Evolutionary conservation across 164 flowering plant genomes (phyloP).

Genomic region (Protea cynaroides): DNA sequence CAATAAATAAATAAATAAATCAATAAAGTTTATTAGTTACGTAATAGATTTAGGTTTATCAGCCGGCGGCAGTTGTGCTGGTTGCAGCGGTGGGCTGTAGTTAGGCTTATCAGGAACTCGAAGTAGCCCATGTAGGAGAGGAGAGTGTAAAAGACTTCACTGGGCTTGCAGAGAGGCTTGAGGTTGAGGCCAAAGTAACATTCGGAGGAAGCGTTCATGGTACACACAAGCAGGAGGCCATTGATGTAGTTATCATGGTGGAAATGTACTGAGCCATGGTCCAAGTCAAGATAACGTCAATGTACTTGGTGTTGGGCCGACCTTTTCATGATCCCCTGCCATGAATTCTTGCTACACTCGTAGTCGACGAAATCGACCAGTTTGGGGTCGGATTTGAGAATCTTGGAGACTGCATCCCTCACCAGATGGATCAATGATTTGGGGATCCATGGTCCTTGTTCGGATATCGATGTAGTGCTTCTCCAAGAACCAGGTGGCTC

Average conservation of each 20-base stretch:
- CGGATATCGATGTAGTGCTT: conserved; percentile 71
- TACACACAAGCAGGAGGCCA: conserved; percentile 87
- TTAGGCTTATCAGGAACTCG: conserved; percentile 86
- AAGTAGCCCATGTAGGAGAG: conserved; percentile 91
- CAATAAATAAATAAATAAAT: too few species aligned
- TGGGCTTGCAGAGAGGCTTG: conserved; percentile 74
- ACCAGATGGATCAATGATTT: conserved; percentile 63
- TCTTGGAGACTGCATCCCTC: conserved; percentile 51
- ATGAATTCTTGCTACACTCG: conserved; percentile 60
- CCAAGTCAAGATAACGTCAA: conserved; percentile 93
- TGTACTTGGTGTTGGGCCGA: conserved; percentile 94
- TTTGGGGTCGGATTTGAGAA: conserved; percentile 62
- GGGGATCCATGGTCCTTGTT: conserved; percentile 47
- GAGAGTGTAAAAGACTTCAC: conserved; percentile 85
- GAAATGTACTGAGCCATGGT: conserved; percentile 98
- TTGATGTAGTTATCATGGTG: conserved; percentile 84
- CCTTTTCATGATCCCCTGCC: conserved; percentile 89
- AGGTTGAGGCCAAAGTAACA: conserved; percentile 87
- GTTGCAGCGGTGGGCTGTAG: too few species aligned
- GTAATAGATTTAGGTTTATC: too few species aligned
- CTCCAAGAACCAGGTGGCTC: conserved; percentile 85
- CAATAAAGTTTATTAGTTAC: too few species aligned
- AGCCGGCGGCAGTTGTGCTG: too few species aligned
- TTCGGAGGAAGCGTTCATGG: too few species aligned
- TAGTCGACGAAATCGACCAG: conserved; percentile 68